These are phyloP conservation scores for Aspergillus bertholletiae DNA, from an alignment of 495 filamentous ascomycete genomes.

Conservation along the genomic window DNA sequence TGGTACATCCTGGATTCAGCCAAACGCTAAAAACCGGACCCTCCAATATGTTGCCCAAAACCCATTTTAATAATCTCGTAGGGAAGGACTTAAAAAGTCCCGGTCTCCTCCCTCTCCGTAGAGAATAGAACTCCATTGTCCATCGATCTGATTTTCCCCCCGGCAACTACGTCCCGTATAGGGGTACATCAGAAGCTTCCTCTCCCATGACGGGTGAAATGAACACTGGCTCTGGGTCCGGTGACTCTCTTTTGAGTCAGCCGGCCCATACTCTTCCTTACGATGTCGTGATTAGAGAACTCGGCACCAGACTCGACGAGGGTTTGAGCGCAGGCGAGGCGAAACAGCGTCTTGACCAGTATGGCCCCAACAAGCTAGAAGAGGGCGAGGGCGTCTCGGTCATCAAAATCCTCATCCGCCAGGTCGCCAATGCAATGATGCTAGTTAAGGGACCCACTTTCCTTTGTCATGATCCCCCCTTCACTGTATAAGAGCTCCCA, in stretches of 20 bases:
- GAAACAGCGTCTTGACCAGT: constrained; percentile 48
- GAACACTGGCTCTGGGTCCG: background rate
- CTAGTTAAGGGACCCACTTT: constrained; percentile 34
- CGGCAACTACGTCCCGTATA: background rate
- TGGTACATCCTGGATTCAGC: background rate
- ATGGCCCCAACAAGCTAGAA: constrained; percentile 61
- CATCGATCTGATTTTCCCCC: background rate
- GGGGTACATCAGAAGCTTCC: background rate
- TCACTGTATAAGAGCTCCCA: constrained; percentile 9
- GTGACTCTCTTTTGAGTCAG: constrained; percentile 22
- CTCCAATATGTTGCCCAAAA: background rate
- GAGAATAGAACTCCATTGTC: background rate
- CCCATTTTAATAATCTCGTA: background rate
- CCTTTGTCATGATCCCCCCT: constrained; percentile 9
- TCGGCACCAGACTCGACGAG: constrained; percentile 55
- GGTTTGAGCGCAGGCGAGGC: constrained; percentile 57
- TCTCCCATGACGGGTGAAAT: constrained; percentile 3
- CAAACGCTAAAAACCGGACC: background rate
- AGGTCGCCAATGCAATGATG: constrained; percentile 68
- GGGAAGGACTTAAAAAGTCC: background rate
- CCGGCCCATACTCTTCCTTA: constrained; percentile 64
- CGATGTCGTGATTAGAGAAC: constrained; percentile 52
- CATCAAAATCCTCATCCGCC: constrained; percentile 55
- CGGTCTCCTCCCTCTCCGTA: background rate
- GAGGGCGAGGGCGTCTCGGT: constrained; percentile 56